Percentiles rank a stretch among this genome's conserved stretches.
Evolutionary conservation across 352 stramenopile genomes (phyloP).

Genomic region (Phytopythium litorale): DNA sequence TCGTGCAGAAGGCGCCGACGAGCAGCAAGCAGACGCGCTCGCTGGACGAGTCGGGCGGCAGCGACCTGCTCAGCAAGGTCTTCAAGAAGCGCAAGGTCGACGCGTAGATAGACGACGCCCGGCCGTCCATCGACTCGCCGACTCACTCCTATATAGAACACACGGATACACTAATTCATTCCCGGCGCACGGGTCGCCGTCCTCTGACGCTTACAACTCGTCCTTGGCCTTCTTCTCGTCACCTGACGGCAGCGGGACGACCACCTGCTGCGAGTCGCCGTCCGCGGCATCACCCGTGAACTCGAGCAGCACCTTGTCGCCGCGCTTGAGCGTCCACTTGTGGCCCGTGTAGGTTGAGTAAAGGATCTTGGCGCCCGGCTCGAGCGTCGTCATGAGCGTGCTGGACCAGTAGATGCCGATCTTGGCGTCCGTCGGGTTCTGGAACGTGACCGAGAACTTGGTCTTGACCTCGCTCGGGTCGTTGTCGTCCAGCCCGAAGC

Average conservation of each 20-base stretch:
- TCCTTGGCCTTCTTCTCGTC: conserved; percentile 27
- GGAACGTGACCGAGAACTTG: conserved; percentile 59
- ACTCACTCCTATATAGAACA: conserved; percentile 12
- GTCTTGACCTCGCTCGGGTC: conserved; percentile 16
- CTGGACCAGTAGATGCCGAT: conserved; percentile 68
- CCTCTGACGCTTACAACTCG: conserved; percentile 27
- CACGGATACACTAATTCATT: conserved; percentile 19
- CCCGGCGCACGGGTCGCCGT: not conserved
- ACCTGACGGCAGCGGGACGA: conserved; percentile 26
- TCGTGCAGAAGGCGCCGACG: conserved; percentile 63
- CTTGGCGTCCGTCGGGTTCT: conserved; percentile 50
- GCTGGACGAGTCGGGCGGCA: conserved; percentile 24
- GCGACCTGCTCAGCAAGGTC: conserved; percentile 59
- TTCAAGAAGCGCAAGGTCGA: conserved; percentile 73
- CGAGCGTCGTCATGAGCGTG: conserved; percentile 65
- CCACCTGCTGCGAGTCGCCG: conserved; percentile 44
- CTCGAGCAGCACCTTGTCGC: conserved; percentile 44
- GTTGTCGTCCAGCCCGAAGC: conserved; percentile 48
- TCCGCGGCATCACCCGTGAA: conserved; percentile 43
- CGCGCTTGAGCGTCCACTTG: conserved; percentile 66
- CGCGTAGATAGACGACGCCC: not conserved
- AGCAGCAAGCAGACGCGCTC: conserved; percentile 69
- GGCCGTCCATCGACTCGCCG: not conserved
- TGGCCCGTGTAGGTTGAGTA: conserved; percentile 69
- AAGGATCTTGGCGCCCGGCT: conserved; percentile 28